Percentiles rank a stretch among this genome's conserved stretches.
Evolutionary conservation across 768 basidiomycete species (phyloP).

Genomic region (Clathrus columnatus): DNA sequence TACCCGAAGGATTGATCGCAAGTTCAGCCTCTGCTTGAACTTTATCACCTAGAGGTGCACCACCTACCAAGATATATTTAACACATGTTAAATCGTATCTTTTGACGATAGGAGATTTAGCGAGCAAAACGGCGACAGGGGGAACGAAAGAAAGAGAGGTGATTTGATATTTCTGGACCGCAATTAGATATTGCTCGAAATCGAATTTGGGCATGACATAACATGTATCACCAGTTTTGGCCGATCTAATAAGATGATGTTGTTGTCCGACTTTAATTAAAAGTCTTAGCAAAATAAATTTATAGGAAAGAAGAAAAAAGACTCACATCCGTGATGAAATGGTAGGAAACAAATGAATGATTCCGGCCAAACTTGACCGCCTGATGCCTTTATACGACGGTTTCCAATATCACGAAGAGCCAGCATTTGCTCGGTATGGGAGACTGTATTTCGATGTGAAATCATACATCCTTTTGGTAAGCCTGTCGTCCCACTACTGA

Average conservation of each 20-base stretch:
- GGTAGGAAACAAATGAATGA: conserved; percentile 9
- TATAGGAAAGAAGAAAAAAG: neutral
- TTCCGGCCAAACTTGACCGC: conserved; percentile 9
- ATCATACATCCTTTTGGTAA: conserved; percentile 52
- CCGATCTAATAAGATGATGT: conserved; percentile 8
- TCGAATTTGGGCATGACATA: conserved; percentile 12
- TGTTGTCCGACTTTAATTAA: conserved; percentile 5
- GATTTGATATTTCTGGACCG: conserved; percentile 22
- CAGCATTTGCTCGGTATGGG: conserved; percentile 10
- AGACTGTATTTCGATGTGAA: conserved; percentile 7
- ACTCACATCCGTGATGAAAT: conserved; percentile 10
- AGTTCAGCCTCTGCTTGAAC: conserved; percentile 40
- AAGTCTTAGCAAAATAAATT: neutral
- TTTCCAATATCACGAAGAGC: conserved; percentile 6
- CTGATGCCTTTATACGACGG: neutral
- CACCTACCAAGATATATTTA: conserved; percentile 55
- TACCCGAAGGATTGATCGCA: conserved; percentile 32
- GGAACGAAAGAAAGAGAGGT: conserved; percentile 27
- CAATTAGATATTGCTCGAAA: conserved; percentile 1
- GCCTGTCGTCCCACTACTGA: conserved; percentile 64
- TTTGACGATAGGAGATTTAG: conserved; percentile 34
- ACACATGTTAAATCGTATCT: conserved; percentile 61
- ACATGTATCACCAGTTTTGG: conserved; percentile 9
- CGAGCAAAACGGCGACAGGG: conserved; percentile 31
- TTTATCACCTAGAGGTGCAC: conserved; percentile 67